phyloP scores from a whole-genome alignment of 768 basidiomycete genomes.

The Panellus pusillus region DNA sequence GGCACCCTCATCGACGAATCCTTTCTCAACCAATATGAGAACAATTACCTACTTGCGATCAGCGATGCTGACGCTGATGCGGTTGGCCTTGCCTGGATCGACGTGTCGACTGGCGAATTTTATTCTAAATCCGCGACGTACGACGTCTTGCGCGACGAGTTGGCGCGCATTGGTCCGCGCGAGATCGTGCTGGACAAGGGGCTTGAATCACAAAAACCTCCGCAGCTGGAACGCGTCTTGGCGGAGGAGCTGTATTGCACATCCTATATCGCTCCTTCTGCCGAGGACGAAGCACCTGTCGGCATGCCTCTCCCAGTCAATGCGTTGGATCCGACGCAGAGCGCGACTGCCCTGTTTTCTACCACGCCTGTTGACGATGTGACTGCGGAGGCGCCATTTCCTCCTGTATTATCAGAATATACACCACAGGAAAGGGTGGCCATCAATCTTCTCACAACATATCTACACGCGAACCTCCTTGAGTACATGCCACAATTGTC shows the following conservation, averaged over 20 bases:
- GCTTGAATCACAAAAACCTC: constrained; percentile 34
- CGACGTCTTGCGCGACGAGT: constrained; percentile 71
- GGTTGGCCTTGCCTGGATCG: constrained; percentile 89
- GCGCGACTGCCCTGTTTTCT: neutral
- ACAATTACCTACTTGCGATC: constrained; percentile 86
- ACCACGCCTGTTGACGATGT: constrained; percentile 19
- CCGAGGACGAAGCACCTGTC: neutral
- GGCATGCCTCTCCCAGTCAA: neutral
- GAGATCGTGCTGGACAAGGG: constrained; percentile 71
- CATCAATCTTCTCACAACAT: constrained; percentile 61
- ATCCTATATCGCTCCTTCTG: constrained; percentile 42
- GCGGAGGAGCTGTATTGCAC: constrained; percentile 55
- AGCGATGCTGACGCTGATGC: constrained; percentile 20
- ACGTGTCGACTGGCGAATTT: constrained; percentile 93
- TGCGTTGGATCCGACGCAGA: neutral
- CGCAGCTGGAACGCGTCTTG: constrained; percentile 51
- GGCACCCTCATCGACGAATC: constrained; percentile 93
- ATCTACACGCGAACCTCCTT: constrained; percentile 65
- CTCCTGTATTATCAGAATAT: constrained; percentile 18
- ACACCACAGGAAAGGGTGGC: constrained; percentile 52
- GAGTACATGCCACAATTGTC: constrained; percentile 74
- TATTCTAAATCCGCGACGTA: constrained; percentile 64
- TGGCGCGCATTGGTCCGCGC: constrained; percentile 76
- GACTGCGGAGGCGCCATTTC: constrained; percentile 9
- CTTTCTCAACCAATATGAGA: constrained; percentile 82